phyloP scores from a whole-genome alignment of 1,139 yeast species.

The Magnusiomyces ingens region DNA sequence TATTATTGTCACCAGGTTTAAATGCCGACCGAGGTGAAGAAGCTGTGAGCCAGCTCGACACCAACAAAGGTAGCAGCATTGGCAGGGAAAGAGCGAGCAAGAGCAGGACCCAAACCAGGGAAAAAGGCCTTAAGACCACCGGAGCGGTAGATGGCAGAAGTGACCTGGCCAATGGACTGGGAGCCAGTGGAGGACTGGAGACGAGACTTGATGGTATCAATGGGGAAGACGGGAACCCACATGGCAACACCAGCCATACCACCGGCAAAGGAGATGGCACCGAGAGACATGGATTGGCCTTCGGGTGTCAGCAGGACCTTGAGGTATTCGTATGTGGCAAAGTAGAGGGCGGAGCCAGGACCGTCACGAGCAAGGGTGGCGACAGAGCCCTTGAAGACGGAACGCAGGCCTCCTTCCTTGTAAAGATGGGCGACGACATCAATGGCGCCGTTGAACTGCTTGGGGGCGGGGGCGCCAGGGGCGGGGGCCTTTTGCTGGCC shows the following conservation, averaged over 20 bases:
- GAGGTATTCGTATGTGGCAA: conserved; percentile 85
- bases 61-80: conserved; percentile 97
- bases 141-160: conserved; percentile 52
- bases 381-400: conserved; percentile 82
- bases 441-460: conserved; percentile 43
- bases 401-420: conserved; percentile 72
- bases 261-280: conserved; percentile 82
- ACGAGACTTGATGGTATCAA: conserved; percentile 89
- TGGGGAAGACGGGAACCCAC: conserved; percentile 97
- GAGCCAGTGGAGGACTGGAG: conserved; percentile 61
- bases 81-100: conserved; percentile 93
- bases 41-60: conserved; percentile 77
- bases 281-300: conserved; percentile 49
- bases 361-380: conserved; percentile 97
- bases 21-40: conserved; percentile 36
- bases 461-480: conserved; percentile 26
- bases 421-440: conserved; percentile 66
- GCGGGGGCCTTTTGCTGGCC: conserved; percentile 42
- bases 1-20: conserved; percentile 7
- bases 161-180: conserved; percentile 58
- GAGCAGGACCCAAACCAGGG: conserved; percentile 97
- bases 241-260: conserved; percentile 93
- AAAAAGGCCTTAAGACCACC: conserved; percentile 90
- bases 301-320: conserved; percentile 54
- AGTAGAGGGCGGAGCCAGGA: conserved; percentile 95